Base-by-base conservation (phyloP, 306 rosid species). In the Begonia loranthoides region DNA sequence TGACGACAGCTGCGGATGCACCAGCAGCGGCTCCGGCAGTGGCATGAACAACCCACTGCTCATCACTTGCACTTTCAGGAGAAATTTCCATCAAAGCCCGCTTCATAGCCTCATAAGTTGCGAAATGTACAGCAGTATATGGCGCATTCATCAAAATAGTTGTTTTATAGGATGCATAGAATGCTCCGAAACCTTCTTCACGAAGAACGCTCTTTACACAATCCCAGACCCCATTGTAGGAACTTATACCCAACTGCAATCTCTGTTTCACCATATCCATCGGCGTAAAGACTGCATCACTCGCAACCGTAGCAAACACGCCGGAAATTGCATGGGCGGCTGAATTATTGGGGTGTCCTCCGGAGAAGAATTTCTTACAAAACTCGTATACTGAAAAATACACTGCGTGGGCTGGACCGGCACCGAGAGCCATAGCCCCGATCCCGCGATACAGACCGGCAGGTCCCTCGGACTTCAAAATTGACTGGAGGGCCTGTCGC, bases 181-280 rank as follows among this genome's bases (percentile, higher is more conserved):
- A 89, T 13, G 95, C 90, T 10, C 82, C 55, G 2, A 79, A 38
- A 7, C 97, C 97, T 15, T 89, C 97, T 34, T 89, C 97, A 4
- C 69, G 65, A 56, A 76, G 19, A 12, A 89, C 95, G 71, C 87
- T 79, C 76, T 41, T 76, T 19, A 79, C 79, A 22, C 97, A 89
- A 51, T 89, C 87, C 63, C 62, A 68, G 4, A 84, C 82, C 2
- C 97, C 94, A 48, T 68, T 76, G 57, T 89, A 89, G 2, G 77
- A 84, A 50, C 90, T 84, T 12, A 75, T 73, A 62, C 79, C 57
- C 76, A 89, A 40, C 70, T 89, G 97, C 75, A 84, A 61, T 60
- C 97, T 70, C 83, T 89, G 97, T 66, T 89, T 89, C 62, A 89
- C 97, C 89, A 89, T 59, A 47, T 89, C 97, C 97, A 84, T 79